phyloP scores from a whole-genome alignment of 768 basidiomycete genomes.

The Trametes cingulata region DNA sequence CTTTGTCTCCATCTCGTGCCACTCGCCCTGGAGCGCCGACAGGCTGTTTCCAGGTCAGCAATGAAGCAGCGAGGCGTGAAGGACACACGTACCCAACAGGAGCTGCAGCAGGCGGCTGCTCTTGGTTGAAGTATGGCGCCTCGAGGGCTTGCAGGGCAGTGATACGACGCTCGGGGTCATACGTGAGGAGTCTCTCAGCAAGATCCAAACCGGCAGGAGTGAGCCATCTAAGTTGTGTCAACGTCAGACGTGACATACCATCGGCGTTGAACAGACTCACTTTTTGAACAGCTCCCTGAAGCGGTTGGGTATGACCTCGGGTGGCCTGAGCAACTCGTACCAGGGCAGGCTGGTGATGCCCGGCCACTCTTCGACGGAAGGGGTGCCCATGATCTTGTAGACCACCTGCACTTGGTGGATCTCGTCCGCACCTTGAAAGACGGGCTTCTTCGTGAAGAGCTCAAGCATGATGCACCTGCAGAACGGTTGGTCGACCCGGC shows the following conservation, averaged over 20 bases:
- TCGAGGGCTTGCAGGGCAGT: constrained; percentile 81
- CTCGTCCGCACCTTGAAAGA: constrained; percentile 99
- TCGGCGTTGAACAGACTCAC: constrained; percentile 40
- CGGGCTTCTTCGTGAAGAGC: constrained; percentile 89
- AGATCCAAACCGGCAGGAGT: constrained; percentile 86
- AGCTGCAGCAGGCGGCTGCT: constrained; percentile 69
- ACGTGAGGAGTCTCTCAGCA: constrained; percentile 78
- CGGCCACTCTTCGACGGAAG: constrained; percentile 80
- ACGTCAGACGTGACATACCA: background rate
- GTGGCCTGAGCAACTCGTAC: constrained; percentile 98
- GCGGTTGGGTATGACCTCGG: constrained; percentile 66
- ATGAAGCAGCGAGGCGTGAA: background rate
- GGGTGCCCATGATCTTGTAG: constrained; percentile 89
- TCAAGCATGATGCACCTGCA: constrained; percentile 97
- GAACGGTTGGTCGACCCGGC: background rate
- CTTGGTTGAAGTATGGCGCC: constrained; percentile 80
- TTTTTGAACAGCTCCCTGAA: constrained; percentile 87
- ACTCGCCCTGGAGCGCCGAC: constrained; percentile 84
- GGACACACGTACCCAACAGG: constrained; percentile 72
- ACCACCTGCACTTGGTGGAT: constrained; percentile 95
- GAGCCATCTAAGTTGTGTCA: constrained; percentile 61
- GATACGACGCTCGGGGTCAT: constrained; percentile 76
- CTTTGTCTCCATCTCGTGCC: constrained; percentile 98
- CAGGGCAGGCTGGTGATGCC: constrained; percentile 84
- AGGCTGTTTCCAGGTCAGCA: constrained; percentile 47